A percentile compares a stretch with the other conserved stretches of the same genome.
Conservation (phyloP, 106 monocot genomes). For the Vanilla planifolia region DNA sequence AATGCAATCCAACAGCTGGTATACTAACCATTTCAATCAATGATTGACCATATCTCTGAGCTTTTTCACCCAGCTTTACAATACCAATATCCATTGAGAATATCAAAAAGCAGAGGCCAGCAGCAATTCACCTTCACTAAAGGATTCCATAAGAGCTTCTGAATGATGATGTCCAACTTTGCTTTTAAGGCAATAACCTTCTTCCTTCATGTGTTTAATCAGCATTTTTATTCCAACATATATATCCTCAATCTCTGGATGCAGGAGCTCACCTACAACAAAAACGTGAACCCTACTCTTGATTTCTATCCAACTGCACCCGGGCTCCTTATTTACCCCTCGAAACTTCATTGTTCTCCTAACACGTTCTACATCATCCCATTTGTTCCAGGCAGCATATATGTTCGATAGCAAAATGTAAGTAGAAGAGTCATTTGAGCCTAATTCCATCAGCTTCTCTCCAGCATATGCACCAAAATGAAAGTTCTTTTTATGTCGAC, state of each 20-base stretch:
- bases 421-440: constrained; percentile 48
- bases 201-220: constrained; percentile 39
- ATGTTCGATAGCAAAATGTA: constrained; percentile 58
- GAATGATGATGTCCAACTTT: background rate
- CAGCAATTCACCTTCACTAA: constrained; percentile 12
- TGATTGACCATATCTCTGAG: no score
- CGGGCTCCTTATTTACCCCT: constrained; percentile 61
- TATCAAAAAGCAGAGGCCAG: constrained; percentile 13
- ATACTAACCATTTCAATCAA: no score
- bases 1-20: no score
- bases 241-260: constrained; percentile 37
- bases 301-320: constrained; percentile 74
- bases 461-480: constrained; percentile 61
- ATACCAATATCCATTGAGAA: background rate
- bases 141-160: constrained; percentile 3
- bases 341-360: constrained; percentile 45
- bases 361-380: constrained; percentile 53
- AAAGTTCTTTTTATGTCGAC: constrained; percentile 25
- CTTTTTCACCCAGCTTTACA: no score
- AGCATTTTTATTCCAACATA: constrained; percentile 30
- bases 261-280: constrained; percentile 42
- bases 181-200: constrained; percentile 21
- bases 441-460: constrained; percentile 54
- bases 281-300: constrained; percentile 53
- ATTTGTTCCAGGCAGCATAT: constrained; percentile 45